Conservation (phyloP, 192 early-diverging fungal genomes). For the Backusella tuberculispora region DNA sequence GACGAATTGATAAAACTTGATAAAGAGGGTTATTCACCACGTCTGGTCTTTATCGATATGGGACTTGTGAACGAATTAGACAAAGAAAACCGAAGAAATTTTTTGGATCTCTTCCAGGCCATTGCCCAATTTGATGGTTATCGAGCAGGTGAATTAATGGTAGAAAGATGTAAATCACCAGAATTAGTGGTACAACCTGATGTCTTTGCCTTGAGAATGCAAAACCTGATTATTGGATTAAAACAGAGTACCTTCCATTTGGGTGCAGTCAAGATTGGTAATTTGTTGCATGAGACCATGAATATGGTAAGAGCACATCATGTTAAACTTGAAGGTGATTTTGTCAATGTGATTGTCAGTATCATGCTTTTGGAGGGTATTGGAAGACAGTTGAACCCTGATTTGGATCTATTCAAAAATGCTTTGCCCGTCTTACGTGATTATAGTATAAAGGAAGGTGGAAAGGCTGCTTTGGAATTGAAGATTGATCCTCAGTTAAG, state of each 20-base stretch:
- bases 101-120: slow-evolving; percentile 90
- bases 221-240: slow-evolving; percentile 72
- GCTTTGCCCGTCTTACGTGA: slow-evolving; percentile 74
- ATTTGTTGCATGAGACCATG: slow-evolving; percentile 83
- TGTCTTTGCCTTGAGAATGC: slow-evolving; percentile 83
- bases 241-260: slow-evolving; percentile 75
- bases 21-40: slow-evolving; percentile 72
- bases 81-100: slow-evolving; percentile 75
- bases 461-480: slow-evolving; percentile 47
- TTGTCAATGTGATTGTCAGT: slow-evolving; percentile 90
- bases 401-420: slow-evolving; percentile 87
- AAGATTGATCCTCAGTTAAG: slow-evolving; percentile 49
- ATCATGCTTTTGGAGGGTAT: slow-evolving; percentile 95
- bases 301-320: slow-evolving; percentile 88
- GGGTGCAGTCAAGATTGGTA: slow-evolving; percentile 78
- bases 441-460: slow-evolving; percentile 55
- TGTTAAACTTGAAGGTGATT: slow-evolving; percentile 93
- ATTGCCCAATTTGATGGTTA: slow-evolving; percentile 88
- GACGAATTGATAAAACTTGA: slow-evolving; percentile 56
- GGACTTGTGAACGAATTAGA: slow-evolving; percentile 87
- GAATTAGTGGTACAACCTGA: slow-evolving; percentile 72
- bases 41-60: slow-evolving; percentile 87
- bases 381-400: slow-evolving; percentile 87
- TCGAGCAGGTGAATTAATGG: slow-evolving; percentile 83
- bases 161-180: slow-evolving; percentile 80